Evolutionary conservation across 495 filamentous ascomycete species (phyloP).

Genomic region (Bombardia bombarda): DNA sequence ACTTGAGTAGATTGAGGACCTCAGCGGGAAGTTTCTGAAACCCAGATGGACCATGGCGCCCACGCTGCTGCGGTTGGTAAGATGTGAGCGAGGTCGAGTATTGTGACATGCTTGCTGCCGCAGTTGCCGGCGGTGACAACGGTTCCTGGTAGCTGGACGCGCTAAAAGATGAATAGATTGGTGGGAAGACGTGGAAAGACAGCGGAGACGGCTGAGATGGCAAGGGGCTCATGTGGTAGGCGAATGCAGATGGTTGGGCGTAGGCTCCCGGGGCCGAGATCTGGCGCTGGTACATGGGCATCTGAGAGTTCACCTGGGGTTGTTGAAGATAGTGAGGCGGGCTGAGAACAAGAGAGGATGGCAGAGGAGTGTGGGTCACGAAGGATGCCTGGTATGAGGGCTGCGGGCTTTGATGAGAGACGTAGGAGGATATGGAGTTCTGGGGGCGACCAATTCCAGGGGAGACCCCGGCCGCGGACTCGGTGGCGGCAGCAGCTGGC

Average conservation of each 20-base stretch:
- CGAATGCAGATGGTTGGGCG: conserved; percentile 5
- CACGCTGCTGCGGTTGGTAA: not conserved
- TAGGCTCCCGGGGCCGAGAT: conserved; percentile 5
- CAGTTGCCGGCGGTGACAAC: too few species aligned
- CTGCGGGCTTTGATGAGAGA: too few species aligned
- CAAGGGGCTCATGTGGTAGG: conserved; percentile 5
- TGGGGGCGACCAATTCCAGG: too few species aligned
- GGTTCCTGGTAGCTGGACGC: conserved; percentile 6
- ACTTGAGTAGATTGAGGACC: conserved; percentile 6
- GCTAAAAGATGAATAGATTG: conserved; percentile 6
- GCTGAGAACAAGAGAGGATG: conserved; percentile 3
- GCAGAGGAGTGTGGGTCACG: not conserved
- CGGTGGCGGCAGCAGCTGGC: conserved; percentile 7
- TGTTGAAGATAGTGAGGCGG: conserved; percentile 16
- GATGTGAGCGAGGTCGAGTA: not conserved
- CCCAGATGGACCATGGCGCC: not conserved
- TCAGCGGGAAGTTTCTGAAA: not conserved
- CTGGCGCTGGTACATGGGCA: conserved; percentile 9
- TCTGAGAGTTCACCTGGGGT: conserved; percentile 5
- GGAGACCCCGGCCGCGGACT: not conserved
- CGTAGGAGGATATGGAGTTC: too few species aligned
- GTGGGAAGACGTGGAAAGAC: conserved; percentile 7
- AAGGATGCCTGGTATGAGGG: conserved; percentile 1
- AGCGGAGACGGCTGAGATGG: conserved; percentile 8
- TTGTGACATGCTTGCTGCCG: conserved; percentile 1